Base-by-base conservation (phyloP, 108 stramenopile genomes). In the Pseudonitzschia multiseries region DNA sequence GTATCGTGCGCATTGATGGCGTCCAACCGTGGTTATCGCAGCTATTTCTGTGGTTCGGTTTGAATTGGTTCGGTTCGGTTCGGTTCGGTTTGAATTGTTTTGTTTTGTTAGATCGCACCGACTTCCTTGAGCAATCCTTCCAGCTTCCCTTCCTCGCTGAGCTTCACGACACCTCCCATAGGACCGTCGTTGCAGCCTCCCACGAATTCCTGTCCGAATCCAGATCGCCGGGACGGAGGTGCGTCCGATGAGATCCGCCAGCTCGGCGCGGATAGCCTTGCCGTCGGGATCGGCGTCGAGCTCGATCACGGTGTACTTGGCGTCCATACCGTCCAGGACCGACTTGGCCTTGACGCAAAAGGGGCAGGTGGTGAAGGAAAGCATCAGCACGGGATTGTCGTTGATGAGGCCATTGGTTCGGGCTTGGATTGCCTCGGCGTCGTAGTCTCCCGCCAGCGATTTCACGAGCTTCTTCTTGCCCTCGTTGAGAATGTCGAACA, bases 171-270 rank as follows among this genome's bases (percentile, higher is more conserved):
- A 20, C 94, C 94, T 0, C 90, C 92, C 81, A 79, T 71, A 0
- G 85, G 87, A 27, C 60, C 94, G 74, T 97, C 97, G 65, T 95
- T 95, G 80, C 93, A 96, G 31, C 97, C 97, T 43, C 97, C 97
- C 48, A 94, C 73, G 59, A 92, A 97, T 57, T 84, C 67, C 22
- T 85, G 83, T 1, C 73, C 74, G 65, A n/a, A 97, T 95, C 92
- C 95, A 97, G 72, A 97, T 89, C 21, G 95, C 91, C 0, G 97
- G 97, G 20, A 97, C 97, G 22, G 89, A 89, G 24, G 97, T 95
- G 14, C 95, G 74, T 6, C 94, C 97, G 10, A 94, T 63, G 6
- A 85, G 48, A 18, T 90, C 83, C 0, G 79, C 88, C 83, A 97
- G 81, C 77, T 94, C 97, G n/a, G 91, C 94, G 5, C 97, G 88